Evolutionary conservation across 2,329 filamentous ascomycete genomes (phyloP), one percentile per base, ranked within the genome.

Genomic region (Mollisiaceae sp.): DNA sequence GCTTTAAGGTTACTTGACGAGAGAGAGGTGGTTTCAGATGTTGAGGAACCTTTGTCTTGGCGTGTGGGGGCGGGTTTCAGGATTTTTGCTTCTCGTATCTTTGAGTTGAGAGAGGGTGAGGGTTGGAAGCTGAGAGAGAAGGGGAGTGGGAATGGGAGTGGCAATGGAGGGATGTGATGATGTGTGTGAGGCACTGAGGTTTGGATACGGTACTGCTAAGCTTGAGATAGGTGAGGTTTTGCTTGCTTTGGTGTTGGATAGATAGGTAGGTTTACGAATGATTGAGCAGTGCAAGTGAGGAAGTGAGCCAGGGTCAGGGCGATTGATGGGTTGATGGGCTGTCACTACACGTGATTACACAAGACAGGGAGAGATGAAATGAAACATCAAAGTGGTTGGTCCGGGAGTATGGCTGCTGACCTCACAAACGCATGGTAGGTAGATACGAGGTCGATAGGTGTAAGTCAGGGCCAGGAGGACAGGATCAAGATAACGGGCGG

Each of bases 31-130:
- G 22, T 8, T 24, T 50, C 20, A 22, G 27, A 32, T 41, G 38
- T 41, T 41, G 50, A 52, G 47, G 47, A 52, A 52, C 47, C 24
- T 22, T 32, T 52, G 24, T 9, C 47, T 52, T 52, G 47, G 47
- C 47, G 22, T 50, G 45, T 22, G 45, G 45, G 45, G 45, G n/a
- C 45, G 45, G 14, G 20, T 50, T 22, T 22, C n/a, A 24, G 45
- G n/a, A 2, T 22, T 22, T n/a, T 8, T 6, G 45, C 11, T 20
- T 45, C 15, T n/a, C 8, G 14, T n/a, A n/a, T 3, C 18, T 50
- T 12, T 50, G n/a, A 14, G 8, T 8, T 14, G 45, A 50, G 18
- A 6, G n/a, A 14, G 18, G 22, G 18, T n/a, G 45, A 50, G 45
- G n/a, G 18, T n/a, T 50, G 41, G 41, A 32, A 32, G 27, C 27